Evolutionary conservation across 2,329 filamentous ascomycete genomes (phyloP), one percentile per base, ranked within the genome.

Genomic region (Chaetomiaceae sp.): DNA sequence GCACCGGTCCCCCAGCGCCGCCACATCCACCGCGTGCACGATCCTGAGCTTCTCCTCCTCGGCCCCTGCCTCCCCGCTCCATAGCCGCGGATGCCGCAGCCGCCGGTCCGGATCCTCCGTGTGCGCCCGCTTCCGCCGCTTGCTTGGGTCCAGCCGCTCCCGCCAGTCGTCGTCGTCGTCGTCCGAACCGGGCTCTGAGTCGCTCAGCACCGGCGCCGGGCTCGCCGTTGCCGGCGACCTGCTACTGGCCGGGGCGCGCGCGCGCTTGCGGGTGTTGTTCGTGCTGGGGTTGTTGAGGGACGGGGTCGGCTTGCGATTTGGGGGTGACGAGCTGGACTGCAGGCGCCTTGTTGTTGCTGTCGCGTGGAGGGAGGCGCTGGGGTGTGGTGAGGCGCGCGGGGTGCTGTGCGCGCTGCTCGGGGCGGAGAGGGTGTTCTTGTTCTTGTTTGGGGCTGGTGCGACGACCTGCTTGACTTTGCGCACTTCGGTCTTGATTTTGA

Each of bases 21-120:
- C 76, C 19, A 84, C 73, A 57, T 82, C 72, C 4, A 74, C 75
- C 4, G 81, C 81, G 58, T 85, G 81, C 23, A 85, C 76, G 51
- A 84, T 75, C 30, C 66, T 63, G 31, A 73, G 65, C 31, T 44
- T 48, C 20, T 67, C 68, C 21, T 70, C 45, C 14, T 48, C 78
- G 3, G 74, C 73, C n/a, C n/a, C n/a, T n/a, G n/a, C n/a, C 48
- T 56, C 27, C 17, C 53, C 53, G n/a, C 13, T 51, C 53, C 54
- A 60, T 27, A 62, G 44, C 48, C 51, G 55, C n/a, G 70, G 64
- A 55, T 75, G 73, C 52, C 70, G 69, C 49, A 80, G 58, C 59
- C 67, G 67, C 55, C 75, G 73, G 51, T 73, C 75, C 5, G 71
- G 64, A 58, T 81, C 76, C 35, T 71, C 63, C 19, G 70, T 68